A percentile compares a stretch with the other conserved stretches of the same genome.
phyloP scores from a whole-genome alignment of 2,329 filamentous ascomycete genomes.

The Calonectria crousiana region DNA sequence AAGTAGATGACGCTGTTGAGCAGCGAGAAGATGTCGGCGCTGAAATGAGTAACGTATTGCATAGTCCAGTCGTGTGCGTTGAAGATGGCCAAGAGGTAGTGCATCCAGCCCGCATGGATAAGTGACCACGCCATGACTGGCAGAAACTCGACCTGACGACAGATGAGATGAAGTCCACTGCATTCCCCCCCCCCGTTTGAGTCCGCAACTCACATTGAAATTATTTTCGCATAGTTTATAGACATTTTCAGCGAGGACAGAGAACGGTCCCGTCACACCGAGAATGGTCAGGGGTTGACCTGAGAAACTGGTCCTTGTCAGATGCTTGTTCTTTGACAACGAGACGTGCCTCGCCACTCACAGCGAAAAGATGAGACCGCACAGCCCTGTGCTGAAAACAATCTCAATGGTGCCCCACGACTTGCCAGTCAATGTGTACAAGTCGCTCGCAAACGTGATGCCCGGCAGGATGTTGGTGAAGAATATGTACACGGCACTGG shows the following conservation, averaged over 20 bases:
- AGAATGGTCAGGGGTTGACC: conserved; percentile 75
- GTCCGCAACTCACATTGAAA: conserved; percentile 59
- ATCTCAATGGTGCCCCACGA: conserved; percentile 77
- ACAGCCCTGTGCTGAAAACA: conserved; percentile 74
- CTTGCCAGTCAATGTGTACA: conserved; percentile 71
- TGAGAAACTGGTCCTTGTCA: conserved; percentile 54
- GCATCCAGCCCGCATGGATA: conserved; percentile 75
- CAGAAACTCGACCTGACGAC: conserved; percentile 66
- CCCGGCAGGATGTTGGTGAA: conserved; percentile 76
- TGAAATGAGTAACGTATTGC: conserved; percentile 77
- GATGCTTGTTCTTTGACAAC: background rate
- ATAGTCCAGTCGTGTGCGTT: conserved; percentile 79
- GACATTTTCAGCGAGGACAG: conserved; percentile 75
- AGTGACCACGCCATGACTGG: conserved; percentile 77
- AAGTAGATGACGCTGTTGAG: conserved; percentile 78
- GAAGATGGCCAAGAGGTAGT: conserved; percentile 72
- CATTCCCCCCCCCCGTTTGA: too few relatives aligned
- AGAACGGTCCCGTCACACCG: conserved; percentile 75
- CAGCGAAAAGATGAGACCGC: conserved; percentile 73
- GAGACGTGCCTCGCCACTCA: conserved; percentile 46
- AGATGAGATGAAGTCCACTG: background rate
- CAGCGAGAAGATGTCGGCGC: conserved; percentile 74
- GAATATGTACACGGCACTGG: conserved; percentile 74
- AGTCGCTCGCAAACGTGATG: conserved; percentile 75
- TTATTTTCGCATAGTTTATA: conserved; percentile 67